Evolutionary conservation across 108 stramenopile genomes (phyloP).

Genomic region (Cyclostephanos invisitatus): DNA sequence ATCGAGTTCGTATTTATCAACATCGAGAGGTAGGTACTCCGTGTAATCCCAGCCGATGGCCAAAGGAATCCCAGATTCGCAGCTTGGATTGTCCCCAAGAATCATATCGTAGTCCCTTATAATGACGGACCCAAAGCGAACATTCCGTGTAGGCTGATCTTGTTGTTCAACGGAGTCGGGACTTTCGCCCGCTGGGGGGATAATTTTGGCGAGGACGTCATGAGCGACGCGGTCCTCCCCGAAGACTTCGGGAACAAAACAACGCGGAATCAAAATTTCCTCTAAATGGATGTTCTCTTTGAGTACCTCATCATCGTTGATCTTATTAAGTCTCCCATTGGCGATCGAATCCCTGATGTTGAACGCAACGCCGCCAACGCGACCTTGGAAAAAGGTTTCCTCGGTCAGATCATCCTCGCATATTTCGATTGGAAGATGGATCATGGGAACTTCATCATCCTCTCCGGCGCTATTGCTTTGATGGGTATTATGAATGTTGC

Average conservation of each 20-base stretch:
- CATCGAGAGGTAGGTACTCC: slow-evolving; percentile 31
- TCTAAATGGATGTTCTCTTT: slow-evolving; percentile 23
- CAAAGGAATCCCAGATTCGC: slow-evolving; percentile 63
- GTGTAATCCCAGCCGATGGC: slow-evolving; percentile 68
- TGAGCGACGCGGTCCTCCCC: slow-evolving; percentile 6
- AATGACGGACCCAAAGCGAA: slow-evolving; percentile 23
- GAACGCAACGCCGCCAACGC: no score
- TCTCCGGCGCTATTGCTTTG: no score
- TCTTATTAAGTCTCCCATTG: not conserved
- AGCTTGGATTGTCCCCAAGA: slow-evolving; percentile 66
- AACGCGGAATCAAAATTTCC: slow-evolving; percentile 19
- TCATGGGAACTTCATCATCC: no score
- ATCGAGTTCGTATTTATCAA: slow-evolving; percentile 59
- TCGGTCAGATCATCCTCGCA: no score
- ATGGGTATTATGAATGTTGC: no score
- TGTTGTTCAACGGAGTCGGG: not conserved
- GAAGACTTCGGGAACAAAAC: not conserved
- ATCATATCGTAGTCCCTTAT: slow-evolving; percentile 62
- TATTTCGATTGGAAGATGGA: no score
- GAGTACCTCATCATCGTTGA: slow-evolving; percentile 14
- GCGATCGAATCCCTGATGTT: no score
- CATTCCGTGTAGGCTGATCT: not conserved
- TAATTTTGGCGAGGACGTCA: not conserved
- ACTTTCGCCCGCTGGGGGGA: not conserved
- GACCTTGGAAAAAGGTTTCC: no score